Conservation (phyloP, 2,329 filamentous ascomycete genomes). For the Verticillium klebahnii region DNA sequence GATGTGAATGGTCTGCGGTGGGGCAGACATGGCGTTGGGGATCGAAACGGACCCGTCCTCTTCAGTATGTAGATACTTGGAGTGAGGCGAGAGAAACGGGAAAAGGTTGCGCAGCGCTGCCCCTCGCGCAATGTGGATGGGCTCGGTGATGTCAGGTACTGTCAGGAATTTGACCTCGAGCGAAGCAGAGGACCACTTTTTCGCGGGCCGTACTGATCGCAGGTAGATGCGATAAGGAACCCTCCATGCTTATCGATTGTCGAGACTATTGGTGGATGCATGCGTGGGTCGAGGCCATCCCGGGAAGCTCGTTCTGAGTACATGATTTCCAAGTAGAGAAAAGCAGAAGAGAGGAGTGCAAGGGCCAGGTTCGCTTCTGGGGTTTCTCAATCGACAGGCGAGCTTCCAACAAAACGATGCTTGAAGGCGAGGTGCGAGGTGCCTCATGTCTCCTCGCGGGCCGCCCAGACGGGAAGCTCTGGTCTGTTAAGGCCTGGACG, state of each 20-base stretch:
- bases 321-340: neutral
- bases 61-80: neutral
- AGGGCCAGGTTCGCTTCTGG: too few species aligned
- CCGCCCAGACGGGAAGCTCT: neutral
- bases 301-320: too few species aligned
- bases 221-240: neutral
- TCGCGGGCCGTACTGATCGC: neutral
- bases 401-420: too few species aligned
- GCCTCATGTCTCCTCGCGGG: neutral
- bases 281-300: neutral
- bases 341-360: too few species aligned
- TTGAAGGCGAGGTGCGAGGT: neutral
- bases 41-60: neutral
- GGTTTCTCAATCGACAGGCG: too few species aligned
- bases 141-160: neutral
- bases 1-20: constrained; percentile 54
- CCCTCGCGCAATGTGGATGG: neutral
- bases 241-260: neutral
- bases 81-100: neutral
- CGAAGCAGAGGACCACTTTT: neutral
- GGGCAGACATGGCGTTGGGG: constrained; percentile 43
- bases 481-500: neutral
- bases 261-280: neutral
- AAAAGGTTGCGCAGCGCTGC: neutral
- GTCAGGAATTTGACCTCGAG: neutral